Base-by-base conservation (phyloP, 1,139 yeast species). In the Sporopachydermia cereana region DNA sequence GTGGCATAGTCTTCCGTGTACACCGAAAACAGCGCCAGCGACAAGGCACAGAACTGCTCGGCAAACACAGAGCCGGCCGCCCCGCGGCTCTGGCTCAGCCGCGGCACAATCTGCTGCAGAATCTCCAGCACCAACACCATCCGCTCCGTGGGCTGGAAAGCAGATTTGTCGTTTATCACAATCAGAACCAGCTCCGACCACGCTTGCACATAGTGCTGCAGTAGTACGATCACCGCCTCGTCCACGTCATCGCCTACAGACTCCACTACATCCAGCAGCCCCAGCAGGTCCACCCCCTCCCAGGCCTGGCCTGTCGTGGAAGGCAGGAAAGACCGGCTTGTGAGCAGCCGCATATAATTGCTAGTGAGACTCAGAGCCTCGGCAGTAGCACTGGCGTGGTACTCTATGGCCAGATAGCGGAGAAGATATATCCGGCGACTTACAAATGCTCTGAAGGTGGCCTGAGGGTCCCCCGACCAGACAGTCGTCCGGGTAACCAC, bases 101-200 rank as follows among this genome's bases (percentile, higher is more conserved):
- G 83, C 1, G 95, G 95, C 23, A 85, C 69, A 17, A 85, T 69
- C 7, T 75, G 68, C 54, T 86, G 93, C 53, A 88, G 77, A 2
- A 84, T 76, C 54, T 84, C 94, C 34, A 85, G 63, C 46, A 86
- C 77, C 53, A 89, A 82, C 43, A 77, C 74, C 0, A 76, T 68
- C 45, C 79, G 69, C 22, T 65, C 65, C 12, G 62, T 57, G 0
- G 67, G 55, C 3, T 61, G 58, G 49, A 76, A 53, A 18, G 66
- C 64, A 2, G 77, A 71, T 27, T 41, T 23, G 55, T 83, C 91
- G 18, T 77, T 69, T 4, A 84, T 77, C 43, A 86, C 62, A 2
- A 86, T 77, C 50, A 85, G 84, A 31, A 85, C 78, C 45, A 88
- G 62, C 53, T 81, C 83, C 29, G 82, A 79, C 97, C 97, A 89